Percentiles rank a stretch among this genome's conserved stretches.
Conservation (phyloP, 768 basidiomycete species). For the Suillus tomentosus region DNA sequence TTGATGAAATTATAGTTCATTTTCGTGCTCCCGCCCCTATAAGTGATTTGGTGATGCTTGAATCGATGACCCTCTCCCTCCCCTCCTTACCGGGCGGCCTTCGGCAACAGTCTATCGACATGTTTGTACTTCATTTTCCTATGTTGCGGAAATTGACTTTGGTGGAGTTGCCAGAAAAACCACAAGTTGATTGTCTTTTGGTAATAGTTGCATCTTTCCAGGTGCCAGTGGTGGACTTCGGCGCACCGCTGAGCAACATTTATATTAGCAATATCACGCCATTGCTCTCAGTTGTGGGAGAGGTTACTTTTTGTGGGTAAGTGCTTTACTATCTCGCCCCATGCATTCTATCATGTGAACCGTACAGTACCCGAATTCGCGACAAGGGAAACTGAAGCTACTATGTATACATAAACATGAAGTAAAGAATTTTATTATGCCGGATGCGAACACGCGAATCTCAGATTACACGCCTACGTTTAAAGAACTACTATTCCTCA, state of each 20-base stretch:
- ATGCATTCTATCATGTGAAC: too few species aligned
- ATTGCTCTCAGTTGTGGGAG: not conserved
- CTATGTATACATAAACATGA: too few species aligned
- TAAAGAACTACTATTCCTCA: not conserved
- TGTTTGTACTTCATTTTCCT: not conserved
- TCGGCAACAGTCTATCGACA: not conserved
- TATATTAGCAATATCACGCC: not conserved
- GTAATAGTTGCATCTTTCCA: not conserved
- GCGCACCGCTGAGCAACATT: not conserved
- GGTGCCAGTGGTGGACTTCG: not conserved
- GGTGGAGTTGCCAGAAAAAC: not conserved
- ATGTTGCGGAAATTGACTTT: not conserved
- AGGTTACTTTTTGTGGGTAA: not conserved
- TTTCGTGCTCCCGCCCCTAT: not conserved
- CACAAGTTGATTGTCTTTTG: not conserved
- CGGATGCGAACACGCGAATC: not conserved
- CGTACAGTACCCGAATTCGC: too few species aligned
- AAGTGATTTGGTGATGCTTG: not conserved
- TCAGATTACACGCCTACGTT: not conserved
- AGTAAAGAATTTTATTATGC: not conserved
- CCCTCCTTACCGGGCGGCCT: not conserved
- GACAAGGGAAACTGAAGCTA: not conserved
- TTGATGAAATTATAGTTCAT: not conserved
- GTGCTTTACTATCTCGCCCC: too few species aligned
- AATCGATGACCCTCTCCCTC: not conserved